phyloP scores from a whole-genome alignment of 306 rosid genomes.

The Quercus agrifolia region DNA sequence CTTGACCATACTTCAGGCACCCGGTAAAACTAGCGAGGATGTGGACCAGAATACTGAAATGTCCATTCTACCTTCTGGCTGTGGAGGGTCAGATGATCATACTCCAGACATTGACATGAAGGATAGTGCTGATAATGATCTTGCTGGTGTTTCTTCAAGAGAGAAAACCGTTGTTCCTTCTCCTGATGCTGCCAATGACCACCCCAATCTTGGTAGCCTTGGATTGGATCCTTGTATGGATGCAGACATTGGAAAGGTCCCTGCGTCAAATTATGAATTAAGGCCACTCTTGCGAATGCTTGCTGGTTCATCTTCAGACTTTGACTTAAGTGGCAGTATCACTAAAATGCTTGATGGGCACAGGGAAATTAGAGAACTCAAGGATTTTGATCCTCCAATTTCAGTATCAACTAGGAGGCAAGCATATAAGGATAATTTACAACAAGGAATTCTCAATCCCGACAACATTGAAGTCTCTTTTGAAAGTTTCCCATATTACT shows the following conservation, averaged over 20 bases:
- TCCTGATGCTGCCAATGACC: constrained; percentile 46
- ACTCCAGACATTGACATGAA: constrained; percentile 52
- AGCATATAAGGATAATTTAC: constrained; percentile 68
- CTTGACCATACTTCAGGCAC: constrained; percentile 56
- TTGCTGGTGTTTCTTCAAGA: constrained; percentile 36
- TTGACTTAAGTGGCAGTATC: constrained; percentile 57
- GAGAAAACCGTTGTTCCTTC: constrained; percentile 49
- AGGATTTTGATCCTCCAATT: constrained; percentile 53
- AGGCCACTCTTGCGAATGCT: constrained; percentile 61
- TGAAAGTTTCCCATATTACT: constrained; percentile 85
- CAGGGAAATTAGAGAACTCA: constrained; percentile 63
- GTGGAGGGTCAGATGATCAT: constrained; percentile 41
- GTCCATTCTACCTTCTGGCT: constrained; percentile 46
- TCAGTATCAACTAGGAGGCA: constrained; percentile 61
- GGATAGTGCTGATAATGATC: constrained; percentile 42
- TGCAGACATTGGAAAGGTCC: constrained; percentile 49
- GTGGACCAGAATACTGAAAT: constrained; percentile 49
- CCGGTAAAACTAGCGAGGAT: constrained; percentile 52
- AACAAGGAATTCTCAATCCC: constrained; percentile 57
- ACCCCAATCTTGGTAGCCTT: constrained; percentile 44
- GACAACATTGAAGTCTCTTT: constrained; percentile 68
- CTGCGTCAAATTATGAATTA: constrained; percentile 43
- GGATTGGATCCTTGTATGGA: constrained; percentile 46
- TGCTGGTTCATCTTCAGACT: constrained; percentile 55
- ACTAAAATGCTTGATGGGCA: constrained; percentile 65